Evolutionary conservation across 2,329 filamentous ascomycete species (phyloP), one percentile per base, ranked within the genome.

Genomic region (Fusarium stilboides): DNA sequence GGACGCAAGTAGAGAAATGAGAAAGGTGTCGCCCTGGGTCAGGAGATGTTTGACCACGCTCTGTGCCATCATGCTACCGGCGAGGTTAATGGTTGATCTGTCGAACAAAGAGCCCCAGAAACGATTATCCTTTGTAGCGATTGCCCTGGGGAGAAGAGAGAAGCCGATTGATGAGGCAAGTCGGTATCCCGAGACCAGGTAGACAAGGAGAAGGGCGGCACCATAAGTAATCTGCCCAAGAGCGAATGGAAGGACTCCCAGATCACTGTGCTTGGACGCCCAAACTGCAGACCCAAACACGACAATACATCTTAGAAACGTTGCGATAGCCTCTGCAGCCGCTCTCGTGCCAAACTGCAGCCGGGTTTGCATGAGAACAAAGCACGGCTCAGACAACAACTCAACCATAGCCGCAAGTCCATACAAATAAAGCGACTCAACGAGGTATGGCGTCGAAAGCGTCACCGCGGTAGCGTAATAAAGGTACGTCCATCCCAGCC

Each of bases 21-120:
- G 89, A 71, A 98, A 88, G 3, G 94, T 94, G 81, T 99, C 96
- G 62, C 95, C 96, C 80, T 98, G 94, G 0, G 96, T 98, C 53
- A 99, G 87, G 53, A 98, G 78, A 77, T 98, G 95, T 80, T 99
- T 99, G 74, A 98, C 89, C 20, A 94, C 81, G 36, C 93, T 94
- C 80, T 99, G 96, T 8, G 94, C 83, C 81, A 94, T 95, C 78
- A 98, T 88, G 74, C 91, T 97, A n/a, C 87, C 85, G 6, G 92
- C 92, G 5, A 98, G 87, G 17, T 86, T 86, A 28, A 96, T 81
- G 2, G 97, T 89, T 3, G 89, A 87, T 13, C 82, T 82, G 62
- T 93, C 92, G 76, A 98, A 93, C 65, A 87, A 86, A 4, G 84
- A 84, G 6, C 85, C 71, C 45, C 88, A 73, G 73, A 90, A 91